A percentile compares a stretch with the other conserved stretches of the same genome.
Evolutionary conservation across 169 alveolate species (phyloP).

Genomic region (Eimeria praecox): DNA sequence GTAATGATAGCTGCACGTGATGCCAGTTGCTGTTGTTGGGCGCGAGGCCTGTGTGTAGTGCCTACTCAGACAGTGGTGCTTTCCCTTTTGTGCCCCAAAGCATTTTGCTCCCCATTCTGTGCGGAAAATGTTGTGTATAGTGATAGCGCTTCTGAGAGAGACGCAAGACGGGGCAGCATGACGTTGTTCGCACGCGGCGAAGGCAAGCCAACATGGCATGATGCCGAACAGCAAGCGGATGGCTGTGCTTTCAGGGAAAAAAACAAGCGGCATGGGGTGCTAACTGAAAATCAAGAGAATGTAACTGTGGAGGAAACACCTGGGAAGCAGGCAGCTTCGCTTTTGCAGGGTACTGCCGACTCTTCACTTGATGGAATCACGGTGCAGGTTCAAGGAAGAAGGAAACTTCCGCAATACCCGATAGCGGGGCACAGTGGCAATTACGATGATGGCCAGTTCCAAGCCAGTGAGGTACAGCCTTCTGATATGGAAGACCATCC

Average conservation of each 20-base stretch:
- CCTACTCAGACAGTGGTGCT: neutral
- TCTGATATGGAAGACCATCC: neutral
- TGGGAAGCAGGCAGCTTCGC: neutral
- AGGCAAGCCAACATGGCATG: neutral
- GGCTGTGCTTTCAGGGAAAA: neutral
- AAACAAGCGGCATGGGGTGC: neutral
- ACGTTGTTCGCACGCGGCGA: neutral
- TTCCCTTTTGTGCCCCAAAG: neutral
- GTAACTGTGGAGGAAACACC: neutral
- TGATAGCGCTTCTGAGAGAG: neutral
- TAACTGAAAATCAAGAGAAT: neutral
- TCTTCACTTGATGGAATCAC: neutral
- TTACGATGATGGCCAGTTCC: neutral
- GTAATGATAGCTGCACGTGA: neutral
- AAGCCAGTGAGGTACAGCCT: neutral
- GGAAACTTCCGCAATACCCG: neutral
- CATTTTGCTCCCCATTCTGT: neutral
- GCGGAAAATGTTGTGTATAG: neutral
- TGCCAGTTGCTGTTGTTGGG: neutral
- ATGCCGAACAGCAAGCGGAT: neutral
- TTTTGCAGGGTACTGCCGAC: neutral
- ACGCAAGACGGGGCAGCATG: neutral
- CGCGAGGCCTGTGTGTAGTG: neutral
- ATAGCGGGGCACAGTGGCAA: neutral
- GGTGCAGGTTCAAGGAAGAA: neutral